Evolutionary conservation across 1,284 basidiomycete species (phyloP).

Genomic region (Cerioporus squamosus): DNA sequence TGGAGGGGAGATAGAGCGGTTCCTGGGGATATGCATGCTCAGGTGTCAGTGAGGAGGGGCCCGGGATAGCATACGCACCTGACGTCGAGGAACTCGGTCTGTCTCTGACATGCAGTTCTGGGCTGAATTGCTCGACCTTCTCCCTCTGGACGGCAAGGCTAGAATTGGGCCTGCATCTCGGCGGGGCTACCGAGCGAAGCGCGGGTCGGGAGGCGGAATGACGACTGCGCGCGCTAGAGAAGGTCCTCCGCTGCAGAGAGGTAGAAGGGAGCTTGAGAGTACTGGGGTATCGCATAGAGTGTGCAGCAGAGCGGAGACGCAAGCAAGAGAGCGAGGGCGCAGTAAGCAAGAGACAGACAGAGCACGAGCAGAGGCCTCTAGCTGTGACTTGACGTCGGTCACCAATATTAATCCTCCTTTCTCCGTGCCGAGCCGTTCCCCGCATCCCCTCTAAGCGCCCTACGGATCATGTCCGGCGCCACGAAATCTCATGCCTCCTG

Average conservation of each 20-base stretch:
- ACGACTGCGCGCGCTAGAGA: slow-evolving; percentile 10
- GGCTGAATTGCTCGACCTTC: neutral
- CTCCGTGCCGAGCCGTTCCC: neutral
- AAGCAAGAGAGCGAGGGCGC: neutral
- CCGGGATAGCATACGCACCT: slow-evolving; percentile 3
- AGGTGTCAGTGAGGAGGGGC: neutral
- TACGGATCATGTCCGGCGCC: neutral
- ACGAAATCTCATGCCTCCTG: slow-evolving; percentile 13
- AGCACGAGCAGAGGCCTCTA: too few species aligned
- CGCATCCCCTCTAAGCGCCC: slow-evolving; percentile 18
- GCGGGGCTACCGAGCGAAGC: slow-evolving; percentile 10
- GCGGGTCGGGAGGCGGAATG: slow-evolving; percentile 15
- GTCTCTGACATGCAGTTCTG: slow-evolving; percentile 7
- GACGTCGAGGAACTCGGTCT: neutral
- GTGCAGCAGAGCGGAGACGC: neutral
- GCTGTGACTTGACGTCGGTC: neutral
- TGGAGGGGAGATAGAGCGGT: slow-evolving; percentile 51
- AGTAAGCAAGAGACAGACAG: too few species aligned
- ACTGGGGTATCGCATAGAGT: slow-evolving; percentile 18
- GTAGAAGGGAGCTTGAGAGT: slow-evolving; percentile 10
- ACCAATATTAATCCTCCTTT: too few species aligned
- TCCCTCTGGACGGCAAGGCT: slow-evolving; percentile 18
- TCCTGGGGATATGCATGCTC: neutral
- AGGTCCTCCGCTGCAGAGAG: slow-evolving; percentile 10
- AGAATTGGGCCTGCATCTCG: slow-evolving; percentile 22